These are phyloP conservation scores for Mycogone perniciosa DNA, from an alignment of 2,329 filamentous ascomycete species.

Conservation along the genomic window DNA sequence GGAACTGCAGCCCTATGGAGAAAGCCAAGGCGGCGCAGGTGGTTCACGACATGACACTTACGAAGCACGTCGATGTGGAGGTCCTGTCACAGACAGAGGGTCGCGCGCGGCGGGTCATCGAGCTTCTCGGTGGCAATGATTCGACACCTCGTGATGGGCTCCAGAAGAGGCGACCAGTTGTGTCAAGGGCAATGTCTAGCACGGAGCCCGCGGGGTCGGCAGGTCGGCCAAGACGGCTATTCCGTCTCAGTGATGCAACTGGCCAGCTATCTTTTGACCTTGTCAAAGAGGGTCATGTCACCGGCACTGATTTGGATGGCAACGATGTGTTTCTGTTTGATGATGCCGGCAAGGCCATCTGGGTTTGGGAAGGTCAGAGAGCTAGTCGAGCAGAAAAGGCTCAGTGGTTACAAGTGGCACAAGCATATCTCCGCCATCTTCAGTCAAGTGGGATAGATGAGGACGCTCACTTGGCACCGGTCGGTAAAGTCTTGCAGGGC, in stretches of 20 bases:
- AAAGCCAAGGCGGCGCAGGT: conserved; percentile 63
- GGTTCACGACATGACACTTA: conserved; percentile 57
- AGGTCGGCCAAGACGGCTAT: conserved; percentile 39
- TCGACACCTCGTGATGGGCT: conserved; percentile 35
- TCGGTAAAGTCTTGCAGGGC: conserved; percentile 53
- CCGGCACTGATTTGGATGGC: conserved; percentile 45
- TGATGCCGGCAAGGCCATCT: conserved; percentile 50
- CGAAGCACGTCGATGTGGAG: conserved; percentile 59
- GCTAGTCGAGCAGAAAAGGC: conserved; percentile 55
- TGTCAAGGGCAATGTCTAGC: conserved; percentile 18
- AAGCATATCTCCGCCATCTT: conserved; percentile 45
- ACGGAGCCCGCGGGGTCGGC: conserved; percentile 9
- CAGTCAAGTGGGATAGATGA: conserved; percentile 25
- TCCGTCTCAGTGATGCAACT: conserved; percentile 56
- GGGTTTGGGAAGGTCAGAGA: conserved; percentile 59
- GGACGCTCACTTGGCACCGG: conserved; percentile 39
- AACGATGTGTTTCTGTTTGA: conserved; percentile 58
- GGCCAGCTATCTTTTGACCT: conserved; percentile 52
- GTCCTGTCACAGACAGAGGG: conserved; percentile 57
- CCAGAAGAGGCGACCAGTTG: conserved; percentile 35
- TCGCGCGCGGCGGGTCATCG: conserved; percentile 47
- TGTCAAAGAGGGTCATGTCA: conserved; percentile 49
- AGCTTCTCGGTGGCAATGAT: conserved; percentile 46
- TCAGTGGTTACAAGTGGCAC: conserved; percentile 54
- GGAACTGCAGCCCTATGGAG: conserved; percentile 60